phyloP scores from a whole-genome alignment of 176 grass and related monocot genomes.

The Coix lacrymajobi region DNA sequence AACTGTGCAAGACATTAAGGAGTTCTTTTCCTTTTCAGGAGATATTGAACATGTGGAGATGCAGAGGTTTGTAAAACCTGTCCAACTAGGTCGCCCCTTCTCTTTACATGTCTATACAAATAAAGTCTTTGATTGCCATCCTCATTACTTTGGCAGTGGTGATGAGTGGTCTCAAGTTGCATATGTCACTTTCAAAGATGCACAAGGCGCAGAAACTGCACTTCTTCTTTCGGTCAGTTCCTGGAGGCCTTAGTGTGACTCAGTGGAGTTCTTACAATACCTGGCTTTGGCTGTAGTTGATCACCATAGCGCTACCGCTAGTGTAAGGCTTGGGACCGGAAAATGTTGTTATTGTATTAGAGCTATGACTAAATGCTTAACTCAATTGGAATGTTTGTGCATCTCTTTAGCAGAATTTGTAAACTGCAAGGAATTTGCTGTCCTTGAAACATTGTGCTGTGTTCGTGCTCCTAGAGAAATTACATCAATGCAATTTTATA shows the following conservation, averaged over 20 bases:
- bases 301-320: neutral
- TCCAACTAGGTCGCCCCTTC: neutral
- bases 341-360: neutral
- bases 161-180: conserved; percentile 97
- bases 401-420: neutral
- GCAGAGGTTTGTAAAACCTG: conserved; percentile 53
- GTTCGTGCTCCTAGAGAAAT: neutral
- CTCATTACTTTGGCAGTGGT: conserved; percentile 41
- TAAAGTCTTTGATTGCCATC: neutral
- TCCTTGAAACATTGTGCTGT: neutral
- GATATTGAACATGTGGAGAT: conserved; percentile 89
- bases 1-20: conserved; percentile 80
- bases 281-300: neutral
- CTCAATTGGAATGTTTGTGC: neutral
- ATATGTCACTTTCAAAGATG: conserved; percentile 93
- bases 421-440: neutral
- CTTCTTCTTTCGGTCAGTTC: conserved; percentile 89
- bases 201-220: conserved; percentile 85
- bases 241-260: neutral
- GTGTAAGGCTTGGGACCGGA: neutral
- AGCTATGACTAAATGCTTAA: neutral
- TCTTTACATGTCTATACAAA: neutral
- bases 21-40: conserved; percentile 96
- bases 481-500: conserved; percentile 1
- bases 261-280: neutral